These are phyloP conservation scores for Lactarius pseudohatsudake DNA, from an alignment of 768 basidiomycete species.

Conservation along the genomic window DNA sequence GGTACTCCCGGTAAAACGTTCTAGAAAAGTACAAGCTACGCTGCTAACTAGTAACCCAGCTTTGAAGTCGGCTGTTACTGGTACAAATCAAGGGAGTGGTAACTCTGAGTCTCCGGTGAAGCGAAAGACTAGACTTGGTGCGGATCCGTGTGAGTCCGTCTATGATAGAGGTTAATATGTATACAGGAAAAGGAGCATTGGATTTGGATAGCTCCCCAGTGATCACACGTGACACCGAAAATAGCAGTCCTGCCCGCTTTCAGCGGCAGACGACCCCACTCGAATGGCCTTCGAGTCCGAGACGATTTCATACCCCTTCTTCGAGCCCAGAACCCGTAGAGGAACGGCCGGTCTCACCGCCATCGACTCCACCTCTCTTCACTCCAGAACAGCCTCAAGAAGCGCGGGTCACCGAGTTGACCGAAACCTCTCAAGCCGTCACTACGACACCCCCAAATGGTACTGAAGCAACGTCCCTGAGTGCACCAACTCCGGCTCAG, in stretches of 20 bases:
- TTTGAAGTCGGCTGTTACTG: slow-evolving; percentile 1
- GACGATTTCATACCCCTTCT: background rate
- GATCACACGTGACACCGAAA: background rate
- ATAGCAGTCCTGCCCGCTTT: background rate
- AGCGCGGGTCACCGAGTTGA: background rate
- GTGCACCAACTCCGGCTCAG: background rate
- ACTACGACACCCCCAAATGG: background rate
- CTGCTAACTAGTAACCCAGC: slow-evolving; percentile 7
- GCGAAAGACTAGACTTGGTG: slow-evolving; percentile 12
- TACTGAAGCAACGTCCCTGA: background rate
- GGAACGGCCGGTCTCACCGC: slow-evolving; percentile 1
- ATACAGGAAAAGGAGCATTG: slow-evolving; percentile 15
- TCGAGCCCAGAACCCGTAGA: background rate
- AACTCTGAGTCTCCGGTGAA: background rate
- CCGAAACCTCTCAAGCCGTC: background rate
- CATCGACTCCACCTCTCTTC: slow-evolving; percentile 14
- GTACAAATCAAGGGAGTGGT: background rate
- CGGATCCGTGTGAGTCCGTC: background rate
- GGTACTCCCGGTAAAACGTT: slow-evolving; percentile 1
- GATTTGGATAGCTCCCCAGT: slow-evolving; percentile 18
- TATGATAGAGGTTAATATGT: background rate
- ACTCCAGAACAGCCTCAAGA: slow-evolving; percentile 9
- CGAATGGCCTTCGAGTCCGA: slow-evolving; percentile 15
- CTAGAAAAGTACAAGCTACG: background rate
- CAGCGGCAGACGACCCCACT: slow-evolving; percentile 22